Conservation (phyloP, 2,329 filamentous ascomycete species). For the Nigrospora oryzae region DNA sequence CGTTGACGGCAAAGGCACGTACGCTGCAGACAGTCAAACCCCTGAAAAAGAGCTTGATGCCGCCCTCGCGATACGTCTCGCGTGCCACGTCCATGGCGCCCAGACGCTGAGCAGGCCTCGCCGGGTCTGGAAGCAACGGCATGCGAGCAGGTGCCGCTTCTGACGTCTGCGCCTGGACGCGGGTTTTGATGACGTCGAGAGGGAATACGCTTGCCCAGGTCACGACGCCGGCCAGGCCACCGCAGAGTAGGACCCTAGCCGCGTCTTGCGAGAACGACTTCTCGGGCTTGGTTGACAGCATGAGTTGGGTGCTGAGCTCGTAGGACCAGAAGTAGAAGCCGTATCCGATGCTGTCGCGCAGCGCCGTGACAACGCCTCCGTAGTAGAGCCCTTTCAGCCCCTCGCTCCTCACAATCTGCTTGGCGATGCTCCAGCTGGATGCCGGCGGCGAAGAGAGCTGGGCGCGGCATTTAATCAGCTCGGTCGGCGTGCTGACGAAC, state of each 20-base stretch:
- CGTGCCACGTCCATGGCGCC: conserved; percentile 57
- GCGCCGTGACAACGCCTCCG: conserved; percentile 71
- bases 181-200: conserved; percentile 84
- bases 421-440: conserved; percentile 58
- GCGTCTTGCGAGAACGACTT: conserved; percentile 32
- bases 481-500: conserved; percentile 78
- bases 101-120: conserved; percentile 20
- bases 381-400: conserved; percentile 69
- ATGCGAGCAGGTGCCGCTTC: conserved; percentile 9
- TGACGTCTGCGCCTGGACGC: conserved; percentile 67
- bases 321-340: conserved; percentile 97
- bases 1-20: conserved; percentile 86
- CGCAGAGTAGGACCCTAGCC: conserved; percentile 66
- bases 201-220: conserved; percentile 91
- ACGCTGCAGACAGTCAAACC: conserved; percentile 75
- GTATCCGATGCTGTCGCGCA: conserved; percentile 86
- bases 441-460: conserved; percentile 48
- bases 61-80: conserved; percentile 57
- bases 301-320: conserved; percentile 59
- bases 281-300: conserved; percentile 25
- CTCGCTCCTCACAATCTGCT: conserved; percentile 45
- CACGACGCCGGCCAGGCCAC: conserved; percentile 76
- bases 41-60: conserved; percentile 57
- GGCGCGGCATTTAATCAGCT: conserved; percentile 82
- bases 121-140: conserved; percentile 21